Conservation (phyloP, 2,329 filamentous ascomycete species). For the Uncinocarpus reesii region DNA sequence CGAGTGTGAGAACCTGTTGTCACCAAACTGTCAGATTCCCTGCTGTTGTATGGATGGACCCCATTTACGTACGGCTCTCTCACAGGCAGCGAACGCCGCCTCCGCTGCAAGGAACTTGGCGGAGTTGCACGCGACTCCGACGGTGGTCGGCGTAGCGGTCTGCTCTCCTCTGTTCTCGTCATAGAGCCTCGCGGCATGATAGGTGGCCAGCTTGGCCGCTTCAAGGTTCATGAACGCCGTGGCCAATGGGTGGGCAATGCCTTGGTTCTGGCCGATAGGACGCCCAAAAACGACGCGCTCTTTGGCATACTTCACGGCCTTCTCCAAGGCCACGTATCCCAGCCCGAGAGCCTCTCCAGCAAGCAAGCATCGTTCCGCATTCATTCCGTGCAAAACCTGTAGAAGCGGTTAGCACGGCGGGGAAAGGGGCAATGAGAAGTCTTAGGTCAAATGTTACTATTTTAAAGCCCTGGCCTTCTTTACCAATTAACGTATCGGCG, state of each 20-base stretch:
- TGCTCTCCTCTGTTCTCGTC: constrained; percentile 45
- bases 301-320: constrained; percentile 55
- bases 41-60: too few relatives aligned
- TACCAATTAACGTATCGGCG: constrained; percentile 54
- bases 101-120: constrained; percentile 52
- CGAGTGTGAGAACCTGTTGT: constrained; percentile 38
- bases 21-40: neutral
- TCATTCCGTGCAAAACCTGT: constrained; percentile 62
- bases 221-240: constrained; percentile 52
- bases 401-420: neutral
- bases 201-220: constrained; percentile 51
- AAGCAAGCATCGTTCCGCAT: constrained; percentile 63
- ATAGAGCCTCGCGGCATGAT: constrained; percentile 50
- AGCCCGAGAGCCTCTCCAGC: constrained; percentile 71
- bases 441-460: constrained; percentile 37
- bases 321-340: constrained; percentile 59
- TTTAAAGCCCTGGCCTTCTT: constrained; percentile 67
- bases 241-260: constrained; percentile 49
- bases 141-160: constrained; percentile 44
- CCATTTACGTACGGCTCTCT: constrained; percentile 54
- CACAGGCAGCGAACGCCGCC: constrained; percentile 51
- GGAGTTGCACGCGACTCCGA: constrained; percentile 51
- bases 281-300: constrained; percentile 53
- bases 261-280: constrained; percentile 51
- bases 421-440: too few relatives aligned